Evolutionary conservation across 2,329 filamentous ascomycete species (phyloP).

Genomic region (Penicillium sp.): DNA sequence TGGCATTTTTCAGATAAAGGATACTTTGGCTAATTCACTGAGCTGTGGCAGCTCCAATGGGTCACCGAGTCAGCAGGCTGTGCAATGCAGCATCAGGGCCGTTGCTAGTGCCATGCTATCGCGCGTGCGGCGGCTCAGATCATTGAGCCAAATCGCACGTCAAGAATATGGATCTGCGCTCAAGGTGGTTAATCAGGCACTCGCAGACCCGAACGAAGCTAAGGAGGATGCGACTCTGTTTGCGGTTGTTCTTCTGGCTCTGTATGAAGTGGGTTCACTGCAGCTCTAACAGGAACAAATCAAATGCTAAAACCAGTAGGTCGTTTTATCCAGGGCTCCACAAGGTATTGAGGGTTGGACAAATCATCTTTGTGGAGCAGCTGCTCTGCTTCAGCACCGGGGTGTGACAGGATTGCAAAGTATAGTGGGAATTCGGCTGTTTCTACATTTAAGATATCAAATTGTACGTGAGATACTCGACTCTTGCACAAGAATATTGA

Average conservation of each 20-base stretch:
- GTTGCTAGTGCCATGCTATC: too few relatives aligned
- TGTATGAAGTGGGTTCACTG: conserved; percentile 57
- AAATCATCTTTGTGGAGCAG: conserved; percentile 61
- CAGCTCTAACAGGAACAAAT: not conserved
- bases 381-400: conserved; percentile 46
- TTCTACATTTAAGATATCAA: too few relatives aligned
- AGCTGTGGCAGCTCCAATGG: too few relatives aligned
- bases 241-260: conserved; percentile 58
- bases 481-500: too few relatives aligned
- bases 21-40: too few relatives aligned
- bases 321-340: conserved; percentile 16
- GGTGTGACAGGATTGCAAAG: too few relatives aligned
- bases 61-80: too few relatives aligned
- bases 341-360: conserved; percentile 56
- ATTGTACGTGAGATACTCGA: too few relatives aligned
- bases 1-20: too few relatives aligned
- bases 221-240: conserved; percentile 49
- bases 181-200: conserved; percentile 41
- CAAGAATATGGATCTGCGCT: conserved; percentile 59
- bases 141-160: conserved; percentile 51
- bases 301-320: conserved; percentile 10
- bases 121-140: conserved; percentile 9
- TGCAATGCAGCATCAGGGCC: too few relatives aligned
- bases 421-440: too few relatives aligned
- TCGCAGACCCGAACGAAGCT: conserved; percentile 35